Conservation (phyloP, 441 rosid genomes). For the Daphne laureola region DNA sequence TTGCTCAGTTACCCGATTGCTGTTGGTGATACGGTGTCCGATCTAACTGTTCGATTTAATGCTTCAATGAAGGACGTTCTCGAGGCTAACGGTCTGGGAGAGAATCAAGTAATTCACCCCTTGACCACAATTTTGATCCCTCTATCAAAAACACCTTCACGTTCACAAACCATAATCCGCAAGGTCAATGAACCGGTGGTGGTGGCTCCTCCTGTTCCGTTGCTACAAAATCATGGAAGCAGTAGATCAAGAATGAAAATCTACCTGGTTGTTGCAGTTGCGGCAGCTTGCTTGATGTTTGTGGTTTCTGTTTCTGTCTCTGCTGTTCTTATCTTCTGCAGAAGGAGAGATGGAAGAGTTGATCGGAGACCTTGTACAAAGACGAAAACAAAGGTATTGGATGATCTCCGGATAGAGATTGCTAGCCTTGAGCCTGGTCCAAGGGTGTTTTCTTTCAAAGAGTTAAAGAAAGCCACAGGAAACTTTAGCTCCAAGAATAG, state of each 20-base stretch:
- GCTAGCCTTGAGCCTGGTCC: conserved; percentile 36
- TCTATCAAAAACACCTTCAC: conserved; percentile 20
- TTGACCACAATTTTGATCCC: conserved; percentile 42
- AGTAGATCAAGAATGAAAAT: conserved; percentile 14
- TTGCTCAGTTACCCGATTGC: conserved; percentile 28
- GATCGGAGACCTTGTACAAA: background rate
- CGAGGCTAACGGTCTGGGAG: conserved; percentile 31
- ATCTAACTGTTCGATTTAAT: conserved; percentile 27
- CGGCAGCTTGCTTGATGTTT: conserved; percentile 18
- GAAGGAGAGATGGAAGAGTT: conserved; percentile 9
- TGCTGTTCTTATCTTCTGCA: conserved; percentile 11
- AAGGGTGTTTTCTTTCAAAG: conserved; percentile 24
- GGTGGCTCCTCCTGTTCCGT: conserved; percentile 10
- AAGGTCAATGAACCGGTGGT: background rate
- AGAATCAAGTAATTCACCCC: conserved; percentile 17
- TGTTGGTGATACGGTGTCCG: conserved; percentile 17
- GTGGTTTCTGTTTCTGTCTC: conserved; percentile 14
- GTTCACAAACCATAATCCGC: conserved; percentile 22
- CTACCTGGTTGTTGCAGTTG: conserved; percentile 22
- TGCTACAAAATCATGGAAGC: background rate
- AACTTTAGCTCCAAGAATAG: conserved; percentile 30
- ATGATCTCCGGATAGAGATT: conserved; percentile 30
- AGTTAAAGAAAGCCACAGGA: conserved; percentile 29
- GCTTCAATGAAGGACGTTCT: conserved; percentile 17
- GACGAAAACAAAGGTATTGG: conserved; percentile 7